Evolutionary conservation across 371 early-diverging fungal species (phyloP).

Genomic region (Saksenaea vasiformis): DNA sequence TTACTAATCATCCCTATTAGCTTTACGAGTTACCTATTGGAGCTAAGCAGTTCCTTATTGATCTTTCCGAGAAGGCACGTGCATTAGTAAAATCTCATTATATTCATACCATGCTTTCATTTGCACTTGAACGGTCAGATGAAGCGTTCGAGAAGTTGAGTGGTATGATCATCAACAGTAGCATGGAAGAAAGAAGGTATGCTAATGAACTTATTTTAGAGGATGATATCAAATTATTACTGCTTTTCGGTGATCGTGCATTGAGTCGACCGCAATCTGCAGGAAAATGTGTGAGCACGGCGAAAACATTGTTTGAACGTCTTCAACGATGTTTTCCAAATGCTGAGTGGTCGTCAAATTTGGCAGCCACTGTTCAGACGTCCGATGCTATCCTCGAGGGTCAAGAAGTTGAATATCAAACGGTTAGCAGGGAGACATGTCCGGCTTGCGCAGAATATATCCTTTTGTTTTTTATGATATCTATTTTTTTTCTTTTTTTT

Average conservation of each 20-base stretch:
- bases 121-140: background rate
- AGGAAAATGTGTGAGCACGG: background rate
- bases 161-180: background rate
- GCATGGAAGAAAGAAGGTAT: background rate
- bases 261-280: background rate
- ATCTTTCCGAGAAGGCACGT: background rate
- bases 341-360: background rate
- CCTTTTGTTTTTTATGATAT: background rate
- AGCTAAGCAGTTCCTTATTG: background rate
- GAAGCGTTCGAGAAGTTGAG: background rate
- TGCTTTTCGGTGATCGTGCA: background rate
- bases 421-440: constrained; percentile 20
- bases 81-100: background rate
- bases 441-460: constrained; percentile 23
- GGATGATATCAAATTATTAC: background rate
- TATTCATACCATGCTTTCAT: background rate
- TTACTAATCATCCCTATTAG: background rate
- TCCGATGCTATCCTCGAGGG: background rate
- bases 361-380: constrained; percentile 11
- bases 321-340: background rate
- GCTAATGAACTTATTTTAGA: background rate
- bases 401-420: background rate
- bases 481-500: background rate
- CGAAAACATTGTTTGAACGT: background rate
- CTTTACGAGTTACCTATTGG: background rate